A percentile compares a stretch with the other conserved stretches of the same genome.
Conservation (phyloP, 768 basidiomycete species). For the Boletales sp. region DNA sequence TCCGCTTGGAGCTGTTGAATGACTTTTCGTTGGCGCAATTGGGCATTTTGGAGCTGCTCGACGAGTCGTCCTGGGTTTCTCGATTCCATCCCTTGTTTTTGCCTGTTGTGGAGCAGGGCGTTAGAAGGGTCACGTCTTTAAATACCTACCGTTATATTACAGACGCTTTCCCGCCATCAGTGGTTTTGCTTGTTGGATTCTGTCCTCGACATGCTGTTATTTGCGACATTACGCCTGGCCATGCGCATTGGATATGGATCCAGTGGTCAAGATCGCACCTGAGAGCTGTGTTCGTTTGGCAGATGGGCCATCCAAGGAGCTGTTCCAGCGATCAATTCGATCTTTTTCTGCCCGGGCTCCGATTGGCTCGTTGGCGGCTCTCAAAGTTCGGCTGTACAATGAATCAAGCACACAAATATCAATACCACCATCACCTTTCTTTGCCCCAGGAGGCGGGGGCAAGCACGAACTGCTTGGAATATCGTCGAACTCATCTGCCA, state of each 20-base stretch:
- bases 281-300: not conserved
- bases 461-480: no score
- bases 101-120: not conserved
- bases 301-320: no score
- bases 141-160: not conserved
- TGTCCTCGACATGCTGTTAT: not conserved
- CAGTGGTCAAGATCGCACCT: not conserved
- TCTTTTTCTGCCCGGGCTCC: no score
- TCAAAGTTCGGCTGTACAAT: no score
- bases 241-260: not conserved
- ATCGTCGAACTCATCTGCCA: no score
- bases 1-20: constrained; percentile 28
- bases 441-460: no score
- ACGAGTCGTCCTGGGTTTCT: constrained; percentile 14
- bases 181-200: not conserved
- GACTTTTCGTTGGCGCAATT: constrained; percentile 20
- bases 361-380: no score
- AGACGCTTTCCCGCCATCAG: not conserved
- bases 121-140: not conserved
- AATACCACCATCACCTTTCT: no score
- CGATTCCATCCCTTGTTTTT: not conserved
- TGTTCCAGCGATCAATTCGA: no score
- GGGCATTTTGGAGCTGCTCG: constrained; percentile 25
- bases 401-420: no score
- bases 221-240: not conserved